phyloP scores from a whole-genome alignment of 2,329 filamentous ascomycete species.

The Colletotrichum sojae region DNA sequence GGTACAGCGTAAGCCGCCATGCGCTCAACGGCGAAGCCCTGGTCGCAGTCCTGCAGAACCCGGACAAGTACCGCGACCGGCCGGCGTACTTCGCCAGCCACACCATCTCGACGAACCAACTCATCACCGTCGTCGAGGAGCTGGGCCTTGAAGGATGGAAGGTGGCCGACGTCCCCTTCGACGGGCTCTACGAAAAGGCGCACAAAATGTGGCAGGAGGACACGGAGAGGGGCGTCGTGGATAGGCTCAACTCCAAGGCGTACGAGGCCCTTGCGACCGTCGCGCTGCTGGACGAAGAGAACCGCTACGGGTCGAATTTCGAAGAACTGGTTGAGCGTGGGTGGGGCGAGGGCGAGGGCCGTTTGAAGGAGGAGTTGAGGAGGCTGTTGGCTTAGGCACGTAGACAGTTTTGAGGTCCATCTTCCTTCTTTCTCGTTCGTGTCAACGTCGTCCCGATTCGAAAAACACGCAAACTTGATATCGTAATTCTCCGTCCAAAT shows the following conservation, averaged over 20 bases:
- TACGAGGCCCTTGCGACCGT: constrained; percentile 38
- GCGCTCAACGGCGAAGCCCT: constrained; percentile 32
- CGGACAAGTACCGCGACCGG: constrained; percentile 4
- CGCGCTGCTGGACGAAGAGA: constrained; percentile 37
- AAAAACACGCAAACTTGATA: too few species aligned
- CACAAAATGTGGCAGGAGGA: constrained; percentile 33
- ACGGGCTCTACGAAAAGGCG: background rate
- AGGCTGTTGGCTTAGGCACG: background rate
- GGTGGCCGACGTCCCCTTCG: background rate
- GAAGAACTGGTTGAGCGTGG: constrained; percentile 29
- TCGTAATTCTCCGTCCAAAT: too few species aligned
- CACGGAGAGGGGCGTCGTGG: constrained; percentile 4
- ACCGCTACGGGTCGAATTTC: constrained; percentile 39
- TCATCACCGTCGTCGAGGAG: constrained; percentile 11
- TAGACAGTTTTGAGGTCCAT: too few species aligned
- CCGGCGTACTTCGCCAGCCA: constrained; percentile 33
- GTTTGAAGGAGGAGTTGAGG: background rate
- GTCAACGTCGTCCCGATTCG: too few species aligned
- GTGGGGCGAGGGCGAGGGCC: constrained; percentile 11
- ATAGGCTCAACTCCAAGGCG: constrained; percentile 32
- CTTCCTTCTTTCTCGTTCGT: too few species aligned
- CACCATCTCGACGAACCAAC: constrained; percentile 30
- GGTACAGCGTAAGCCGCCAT: constrained; percentile 26
- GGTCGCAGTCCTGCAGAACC: constrained; percentile 26
- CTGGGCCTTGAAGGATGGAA: constrained; percentile 12